phyloP scores from a whole-genome alignment of 768 basidiomycete genomes.

The Hebeloma cylindrosporum region DNA sequence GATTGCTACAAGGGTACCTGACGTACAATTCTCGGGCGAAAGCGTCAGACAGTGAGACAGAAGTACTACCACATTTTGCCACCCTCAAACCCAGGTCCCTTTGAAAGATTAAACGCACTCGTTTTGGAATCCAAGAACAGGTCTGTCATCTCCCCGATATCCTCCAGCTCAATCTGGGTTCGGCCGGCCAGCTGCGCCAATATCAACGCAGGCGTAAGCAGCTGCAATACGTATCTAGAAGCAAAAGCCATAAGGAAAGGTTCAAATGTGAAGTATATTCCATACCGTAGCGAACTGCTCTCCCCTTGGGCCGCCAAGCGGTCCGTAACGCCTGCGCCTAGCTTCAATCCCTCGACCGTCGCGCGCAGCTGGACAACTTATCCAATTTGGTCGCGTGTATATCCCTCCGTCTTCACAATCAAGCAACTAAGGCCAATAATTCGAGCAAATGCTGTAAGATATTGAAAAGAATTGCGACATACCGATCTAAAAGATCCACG shows the following conservation, averaged over 20 bases:
- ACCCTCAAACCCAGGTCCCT: no score
- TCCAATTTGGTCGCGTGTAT: constrained; percentile 80
- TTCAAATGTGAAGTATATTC: constrained; percentile 14
- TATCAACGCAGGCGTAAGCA: constrained; percentile 89
- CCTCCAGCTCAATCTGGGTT: constrained; percentile 79
- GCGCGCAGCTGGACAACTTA: constrained; percentile 86
- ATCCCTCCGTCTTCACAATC: constrained; percentile 90
- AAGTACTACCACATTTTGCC: no score
- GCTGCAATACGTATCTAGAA: constrained; percentile 82
- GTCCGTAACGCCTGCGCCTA: constrained; percentile 76
- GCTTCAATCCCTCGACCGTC: constrained; percentile 79
- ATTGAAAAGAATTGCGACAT: constrained; percentile 25
- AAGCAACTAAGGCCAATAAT: constrained; percentile 60
- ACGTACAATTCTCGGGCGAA: no score
- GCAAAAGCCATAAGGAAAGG: constrained; percentile 6
- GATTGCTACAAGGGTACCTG: no score
- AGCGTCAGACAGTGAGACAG: no score
- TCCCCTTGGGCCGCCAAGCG: constrained; percentile 81
- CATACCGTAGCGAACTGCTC: constrained; percentile 75
- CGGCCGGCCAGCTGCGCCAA: constrained; percentile 77
- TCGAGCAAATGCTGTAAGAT: background rate
- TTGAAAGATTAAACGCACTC: no score
- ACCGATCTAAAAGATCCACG: constrained; percentile 91
- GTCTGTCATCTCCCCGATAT: constrained; percentile 91
- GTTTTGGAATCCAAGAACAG: constrained; percentile 95